Evolutionary conservation across 768 basidiomycete species (phyloP).

Genomic region (Amanita pseudoporphyria): DNA sequence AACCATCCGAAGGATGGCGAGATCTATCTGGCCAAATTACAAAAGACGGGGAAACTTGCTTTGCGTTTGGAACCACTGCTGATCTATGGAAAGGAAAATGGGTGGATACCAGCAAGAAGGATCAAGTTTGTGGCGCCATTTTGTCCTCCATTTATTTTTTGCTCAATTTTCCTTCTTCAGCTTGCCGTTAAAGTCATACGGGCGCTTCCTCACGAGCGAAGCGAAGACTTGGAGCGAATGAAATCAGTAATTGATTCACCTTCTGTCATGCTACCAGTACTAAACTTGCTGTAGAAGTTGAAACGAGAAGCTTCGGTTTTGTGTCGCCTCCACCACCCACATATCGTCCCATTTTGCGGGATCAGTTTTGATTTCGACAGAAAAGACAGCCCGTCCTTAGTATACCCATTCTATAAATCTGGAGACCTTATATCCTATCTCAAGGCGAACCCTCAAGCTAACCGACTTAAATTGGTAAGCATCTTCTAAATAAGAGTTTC

Average conservation of each 20-base stretch:
- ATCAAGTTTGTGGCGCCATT: not conserved
- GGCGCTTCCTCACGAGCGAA: not conserved
- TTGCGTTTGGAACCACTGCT: constrained; percentile 11
- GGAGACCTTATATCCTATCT: too few species aligned
- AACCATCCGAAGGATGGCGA: not conserved
- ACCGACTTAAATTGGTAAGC: constrained; percentile 8
- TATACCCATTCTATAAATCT: too few species aligned
- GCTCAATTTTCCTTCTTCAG: not conserved
- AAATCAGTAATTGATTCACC: not conserved
- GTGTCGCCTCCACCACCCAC: too few species aligned
- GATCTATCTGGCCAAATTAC: not conserved
- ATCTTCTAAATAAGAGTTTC: not conserved
- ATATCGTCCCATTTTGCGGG: too few species aligned
- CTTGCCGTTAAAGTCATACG: constrained; percentile 7
- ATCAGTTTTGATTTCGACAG: too few species aligned
- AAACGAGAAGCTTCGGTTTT: too few species aligned
- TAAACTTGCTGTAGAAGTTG: constrained; percentile 6
- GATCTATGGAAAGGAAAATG: constrained; percentile 13
- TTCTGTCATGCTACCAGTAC: not conserved
- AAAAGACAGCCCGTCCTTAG: too few species aligned
- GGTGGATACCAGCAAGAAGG: not conserved
- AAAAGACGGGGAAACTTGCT: too few species aligned
- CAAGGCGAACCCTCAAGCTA: constrained; percentile 4
- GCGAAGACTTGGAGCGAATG: not conserved
- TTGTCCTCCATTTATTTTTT: not conserved